Conservation (phyloP, 2,329 filamentous ascomycete species). For the Colletotrichum gloeosporioides region DNA sequence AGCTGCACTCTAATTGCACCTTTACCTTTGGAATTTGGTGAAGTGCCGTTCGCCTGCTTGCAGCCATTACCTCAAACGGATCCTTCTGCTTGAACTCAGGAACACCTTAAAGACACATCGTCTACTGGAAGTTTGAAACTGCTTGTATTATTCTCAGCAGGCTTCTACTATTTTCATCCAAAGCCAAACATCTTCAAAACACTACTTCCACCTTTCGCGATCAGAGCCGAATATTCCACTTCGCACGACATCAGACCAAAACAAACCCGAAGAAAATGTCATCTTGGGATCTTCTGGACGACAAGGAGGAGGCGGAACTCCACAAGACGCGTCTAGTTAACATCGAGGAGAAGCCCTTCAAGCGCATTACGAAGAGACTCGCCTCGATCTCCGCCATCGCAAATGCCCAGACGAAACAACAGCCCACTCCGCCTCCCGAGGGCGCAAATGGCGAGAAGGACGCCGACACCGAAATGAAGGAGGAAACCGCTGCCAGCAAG, state of each 20-base stretch:
- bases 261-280: conserved; percentile 39
- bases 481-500: conserved; percentile 40
- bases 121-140: not conserved
- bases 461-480: conserved; percentile 26
- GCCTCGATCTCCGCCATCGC: conserved; percentile 71
- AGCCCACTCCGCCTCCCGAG: conserved; percentile 73
- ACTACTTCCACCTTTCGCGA: not conserved
- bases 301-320: conserved; percentile 80
- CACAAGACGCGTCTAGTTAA: conserved; percentile 87
- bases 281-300: conserved; percentile 72
- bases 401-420: conserved; percentile 53
- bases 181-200: not conserved
- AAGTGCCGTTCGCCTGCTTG: not conserved
- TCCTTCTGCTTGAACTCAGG: not conserved
- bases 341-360: conserved; percentile 92
- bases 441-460: conserved; percentile 27
- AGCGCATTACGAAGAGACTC: conserved; percentile 84
- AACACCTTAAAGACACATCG: not conserved
- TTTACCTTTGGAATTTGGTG: not conserved
- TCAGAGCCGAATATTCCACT: not conserved
- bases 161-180: not conserved
- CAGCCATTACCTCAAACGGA: not conserved
- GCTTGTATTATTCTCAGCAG: not conserved
- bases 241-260: not conserved
- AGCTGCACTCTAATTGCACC: not conserved